Conservation (phyloP, 768 basidiomycete species). For the Cystoderma amianthinum region DNA sequence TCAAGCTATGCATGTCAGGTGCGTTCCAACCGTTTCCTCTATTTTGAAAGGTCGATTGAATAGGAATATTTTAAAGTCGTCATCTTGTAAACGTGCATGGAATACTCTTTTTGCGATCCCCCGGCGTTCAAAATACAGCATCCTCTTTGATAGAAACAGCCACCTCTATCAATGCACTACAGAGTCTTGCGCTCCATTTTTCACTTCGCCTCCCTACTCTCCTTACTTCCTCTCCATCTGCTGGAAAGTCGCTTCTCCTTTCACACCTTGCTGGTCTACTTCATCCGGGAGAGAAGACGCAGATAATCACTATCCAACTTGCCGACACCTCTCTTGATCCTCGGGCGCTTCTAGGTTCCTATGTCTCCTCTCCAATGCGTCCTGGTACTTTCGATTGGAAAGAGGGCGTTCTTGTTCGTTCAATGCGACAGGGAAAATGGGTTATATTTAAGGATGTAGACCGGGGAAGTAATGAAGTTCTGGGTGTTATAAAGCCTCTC, state of each 20-base stretch:
- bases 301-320: conserved; percentile 82
- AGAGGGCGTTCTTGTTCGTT: conserved; percentile 86
- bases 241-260: conserved; percentile 81
- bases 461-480: conserved; percentile 81
- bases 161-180: conserved; percentile 52
- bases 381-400: conserved; percentile 95
- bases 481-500: conserved; percentile 81
- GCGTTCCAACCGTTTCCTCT: conserved; percentile 8
- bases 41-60: no score
- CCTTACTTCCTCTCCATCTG: conserved; percentile 78
- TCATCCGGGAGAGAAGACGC: conserved; percentile 51
- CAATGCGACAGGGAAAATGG: conserved; percentile 89
- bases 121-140: conserved; percentile 10
- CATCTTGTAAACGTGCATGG: conserved; percentile 59
- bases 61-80: conserved; percentile 32
- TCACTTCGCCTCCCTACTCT: conserved; percentile 73
- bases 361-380: conserved; percentile 76
- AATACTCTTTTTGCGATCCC: conserved; percentile 52
- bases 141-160: conserved; percentile 56
- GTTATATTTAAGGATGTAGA: conserved; percentile 91
- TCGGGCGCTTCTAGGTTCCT: conserved; percentile 87
- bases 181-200: conserved; percentile 52
- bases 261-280: conserved; percentile 67
- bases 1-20: conserved; percentile 50
- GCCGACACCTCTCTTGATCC: conserved; percentile 95